phyloP scores from a whole-genome alignment of 2,329 filamentous ascomycete genomes.

The Aspergillus udagawae region DNA sequence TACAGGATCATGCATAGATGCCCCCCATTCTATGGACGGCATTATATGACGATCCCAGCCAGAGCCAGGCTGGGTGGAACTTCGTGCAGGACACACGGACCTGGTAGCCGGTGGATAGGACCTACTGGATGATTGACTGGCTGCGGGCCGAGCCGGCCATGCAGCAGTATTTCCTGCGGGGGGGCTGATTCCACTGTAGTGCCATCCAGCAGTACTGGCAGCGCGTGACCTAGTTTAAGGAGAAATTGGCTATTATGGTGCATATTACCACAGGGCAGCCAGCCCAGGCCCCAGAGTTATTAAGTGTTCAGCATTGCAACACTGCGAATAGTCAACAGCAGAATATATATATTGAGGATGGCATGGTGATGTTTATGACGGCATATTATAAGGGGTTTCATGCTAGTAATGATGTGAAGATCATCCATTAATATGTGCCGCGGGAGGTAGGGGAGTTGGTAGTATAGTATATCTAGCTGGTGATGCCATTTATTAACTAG shows the following conservation, averaged over 20 bases:
- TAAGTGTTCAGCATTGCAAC: background rate
- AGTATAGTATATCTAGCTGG: slow-evolving; percentile 4
- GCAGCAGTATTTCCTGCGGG: background rate
- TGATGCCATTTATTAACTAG: background rate
- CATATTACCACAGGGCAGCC: background rate
- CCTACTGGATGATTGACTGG: background rate
- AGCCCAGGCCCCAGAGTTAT: background rate
- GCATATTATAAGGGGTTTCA: slow-evolving; percentile 7
- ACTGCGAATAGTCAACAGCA: background rate
- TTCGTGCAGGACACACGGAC: slow-evolving; percentile 1
- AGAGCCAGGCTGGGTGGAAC: background rate
- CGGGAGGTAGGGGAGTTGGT: slow-evolving; percentile 1
- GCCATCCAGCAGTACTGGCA: background rate
- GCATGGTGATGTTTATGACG: background rate
- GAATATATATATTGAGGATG: slow-evolving; percentile 6
- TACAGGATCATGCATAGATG: background rate
- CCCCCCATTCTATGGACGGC: background rate
- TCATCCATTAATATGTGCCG: slow-evolving; percentile 4
- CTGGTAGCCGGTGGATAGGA: background rate
- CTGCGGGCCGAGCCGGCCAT: background rate
- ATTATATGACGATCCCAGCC: slow-evolving; percentile 3
- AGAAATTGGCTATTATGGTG: background rate
- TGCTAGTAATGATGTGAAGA: slow-evolving; percentile 1
- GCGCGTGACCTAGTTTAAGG: background rate
- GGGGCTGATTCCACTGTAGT: background rate